These are phyloP conservation scores for Colletotrichum kahawae DNA, from an alignment of 2,329 filamentous ascomycete genomes.

Conservation along the genomic window DNA sequence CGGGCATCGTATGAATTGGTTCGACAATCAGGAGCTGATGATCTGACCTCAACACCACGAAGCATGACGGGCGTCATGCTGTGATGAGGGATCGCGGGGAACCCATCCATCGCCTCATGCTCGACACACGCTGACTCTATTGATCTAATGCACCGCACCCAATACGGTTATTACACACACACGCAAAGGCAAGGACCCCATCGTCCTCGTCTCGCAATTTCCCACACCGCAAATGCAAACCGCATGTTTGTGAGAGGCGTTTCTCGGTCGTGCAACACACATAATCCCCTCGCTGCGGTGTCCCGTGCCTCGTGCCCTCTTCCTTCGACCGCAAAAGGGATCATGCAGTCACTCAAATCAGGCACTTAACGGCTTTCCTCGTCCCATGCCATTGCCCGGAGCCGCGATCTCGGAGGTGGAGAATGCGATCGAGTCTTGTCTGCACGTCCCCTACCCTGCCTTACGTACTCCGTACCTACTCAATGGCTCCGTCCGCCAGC, in stretches of 20 bases:
- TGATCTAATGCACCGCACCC: background rate
- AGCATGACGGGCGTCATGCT: conserved; percentile 4
- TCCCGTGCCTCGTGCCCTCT: background rate
- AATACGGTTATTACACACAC: background rate
- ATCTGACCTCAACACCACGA: conserved; percentile 4
- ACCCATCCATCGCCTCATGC: background rate
- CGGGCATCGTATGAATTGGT: conserved; percentile 12
- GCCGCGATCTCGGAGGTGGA: conserved; percentile 16
- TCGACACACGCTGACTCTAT: background rate
- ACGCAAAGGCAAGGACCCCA: background rate
- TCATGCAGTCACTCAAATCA: background rate
- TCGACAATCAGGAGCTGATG: conserved; percentile 11
- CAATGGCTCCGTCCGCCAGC: background rate
- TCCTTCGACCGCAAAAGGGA: background rate
- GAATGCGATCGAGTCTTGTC: conserved; percentile 16
- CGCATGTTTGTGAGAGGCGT: background rate
- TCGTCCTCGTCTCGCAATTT: background rate
- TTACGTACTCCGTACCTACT: background rate
- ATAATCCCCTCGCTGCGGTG: background rate
- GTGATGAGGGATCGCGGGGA: background rate
- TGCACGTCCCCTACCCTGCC: conserved; percentile 1
- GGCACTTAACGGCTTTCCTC: background rate
- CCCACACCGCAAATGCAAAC: conserved; percentile 13
- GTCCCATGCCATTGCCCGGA: conserved; percentile 11
- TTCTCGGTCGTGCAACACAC: conserved; percentile 8